Percentiles rank a stretch among this genome's conserved stretches.
Conservation (phyloP, 2,329 filamentous ascomycete genomes). For the Aspergillus puulaauensis region DNA sequence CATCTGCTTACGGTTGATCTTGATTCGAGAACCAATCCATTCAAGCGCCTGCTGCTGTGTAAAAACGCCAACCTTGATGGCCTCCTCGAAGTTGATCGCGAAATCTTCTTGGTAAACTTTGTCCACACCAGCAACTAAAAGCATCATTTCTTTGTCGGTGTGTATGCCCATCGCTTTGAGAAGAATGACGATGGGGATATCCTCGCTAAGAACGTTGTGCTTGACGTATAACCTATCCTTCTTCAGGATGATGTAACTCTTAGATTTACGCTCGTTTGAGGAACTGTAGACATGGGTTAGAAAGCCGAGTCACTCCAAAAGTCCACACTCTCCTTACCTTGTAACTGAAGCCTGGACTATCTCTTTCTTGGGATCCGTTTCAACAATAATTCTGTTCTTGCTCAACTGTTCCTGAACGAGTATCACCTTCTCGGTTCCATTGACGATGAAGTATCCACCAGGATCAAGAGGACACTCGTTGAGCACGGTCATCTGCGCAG, state of each 20-base stretch:
- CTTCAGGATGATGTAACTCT: slow-evolving; percentile 92
- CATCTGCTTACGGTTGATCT: slow-evolving; percentile 70
- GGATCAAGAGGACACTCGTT: slow-evolving; percentile 96
- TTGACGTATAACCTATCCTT: slow-evolving; percentile 87
- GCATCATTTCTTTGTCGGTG: slow-evolving; percentile 91
- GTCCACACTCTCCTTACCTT: slow-evolving; percentile 38
- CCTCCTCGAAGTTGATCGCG: slow-evolving; percentile 91
- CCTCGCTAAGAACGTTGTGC: slow-evolving; percentile 90
- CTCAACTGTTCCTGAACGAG: slow-evolving; percentile 97
- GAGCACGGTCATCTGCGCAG: slow-evolving; percentile 84
- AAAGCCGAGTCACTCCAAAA: neutral
- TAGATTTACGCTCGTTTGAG: slow-evolving; percentile 95
- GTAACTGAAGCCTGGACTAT: slow-evolving; percentile 95
- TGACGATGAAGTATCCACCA: slow-evolving; percentile 96
- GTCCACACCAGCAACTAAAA: slow-evolving; percentile 85
- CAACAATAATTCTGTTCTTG: slow-evolving; percentile 98
- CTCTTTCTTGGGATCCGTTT: slow-evolving; percentile 86
- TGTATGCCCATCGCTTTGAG: slow-evolving; percentile 92
- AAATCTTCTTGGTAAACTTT: slow-evolving; percentile 92
- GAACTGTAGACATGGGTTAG: slow-evolving; percentile 60
- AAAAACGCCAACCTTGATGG: slow-evolving; percentile 76
- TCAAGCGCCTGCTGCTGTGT: slow-evolving; percentile 96
- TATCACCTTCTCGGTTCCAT: slow-evolving; percentile 97
- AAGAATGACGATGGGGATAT: slow-evolving; percentile 91
- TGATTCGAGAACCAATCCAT: slow-evolving; percentile 82